Percentiles rank a stretch among this genome's conserved stretches.
phyloP scores from a whole-genome alignment of 2,329 filamentous ascomycete genomes.

The Venturia pyrina region DNA sequence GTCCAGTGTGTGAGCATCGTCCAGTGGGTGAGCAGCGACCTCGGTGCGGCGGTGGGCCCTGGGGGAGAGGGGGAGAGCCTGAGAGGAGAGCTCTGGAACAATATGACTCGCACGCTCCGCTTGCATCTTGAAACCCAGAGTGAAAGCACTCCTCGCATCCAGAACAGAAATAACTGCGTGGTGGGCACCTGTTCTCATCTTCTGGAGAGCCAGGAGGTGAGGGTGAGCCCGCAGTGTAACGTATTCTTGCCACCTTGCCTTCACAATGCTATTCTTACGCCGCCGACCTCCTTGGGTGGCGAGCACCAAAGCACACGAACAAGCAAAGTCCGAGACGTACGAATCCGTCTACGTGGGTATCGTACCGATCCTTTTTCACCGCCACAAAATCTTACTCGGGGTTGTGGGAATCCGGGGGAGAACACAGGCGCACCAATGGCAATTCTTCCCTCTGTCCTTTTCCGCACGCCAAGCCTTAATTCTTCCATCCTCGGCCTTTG shows the following conservation, averaged over 20 bases:
- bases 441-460: neutral
- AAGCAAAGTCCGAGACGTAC: neutral
- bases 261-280: neutral
- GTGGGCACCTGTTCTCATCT: too few relatives aligned
- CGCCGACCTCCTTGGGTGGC: neutral
- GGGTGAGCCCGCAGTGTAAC: neutral
- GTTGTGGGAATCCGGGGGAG: conserved; percentile 3
- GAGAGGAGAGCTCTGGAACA: neutral
- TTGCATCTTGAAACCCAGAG: neutral
- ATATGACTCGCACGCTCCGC: neutral
- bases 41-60: neutral
- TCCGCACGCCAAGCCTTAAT: neutral
- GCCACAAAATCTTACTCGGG: neutral
- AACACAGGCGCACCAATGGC: neutral
- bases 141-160: neutral
- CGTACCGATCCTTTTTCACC: neutral
- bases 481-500: neutral
- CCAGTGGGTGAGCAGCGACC: neutral
- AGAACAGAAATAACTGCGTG: neutral
- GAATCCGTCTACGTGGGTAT: neutral
- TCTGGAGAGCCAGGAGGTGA: too few relatives aligned
- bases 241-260: neutral
- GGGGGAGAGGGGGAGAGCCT: too few relatives aligned
- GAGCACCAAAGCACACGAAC: neutral
- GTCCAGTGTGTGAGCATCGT: neutral